These are phyloP conservation scores for Phialophora expanda DNA, from an alignment of 2,329 filamentous ascomycete species.

Conservation along the genomic window DNA sequence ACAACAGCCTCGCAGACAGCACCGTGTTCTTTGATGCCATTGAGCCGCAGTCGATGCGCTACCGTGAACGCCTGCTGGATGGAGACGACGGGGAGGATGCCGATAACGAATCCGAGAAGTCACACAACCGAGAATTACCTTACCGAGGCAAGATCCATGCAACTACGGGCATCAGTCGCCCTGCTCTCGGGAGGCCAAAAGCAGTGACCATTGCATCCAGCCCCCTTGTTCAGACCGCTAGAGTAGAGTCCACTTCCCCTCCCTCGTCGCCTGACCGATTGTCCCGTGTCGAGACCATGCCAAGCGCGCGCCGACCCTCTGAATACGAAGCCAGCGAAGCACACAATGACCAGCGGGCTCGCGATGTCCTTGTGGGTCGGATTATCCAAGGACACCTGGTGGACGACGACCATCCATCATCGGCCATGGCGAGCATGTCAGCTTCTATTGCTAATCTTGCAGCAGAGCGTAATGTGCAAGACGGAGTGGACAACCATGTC, in stretches of 20 bases:
- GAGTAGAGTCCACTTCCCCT: conserved; percentile 39
- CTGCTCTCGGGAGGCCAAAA: conserved; percentile 32
- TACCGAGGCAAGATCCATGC: conserved; percentile 17
- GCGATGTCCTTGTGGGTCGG: conserved; percentile 88
- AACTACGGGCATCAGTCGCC: conserved; percentile 22
- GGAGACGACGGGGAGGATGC: conserved; percentile 41
- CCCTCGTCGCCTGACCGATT: conserved; percentile 41
- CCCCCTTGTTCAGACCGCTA: conserved; percentile 38
- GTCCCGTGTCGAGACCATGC: conserved; percentile 47
- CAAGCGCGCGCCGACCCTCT: conserved; percentile 49
- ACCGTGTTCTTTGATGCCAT: conserved; percentile 73
- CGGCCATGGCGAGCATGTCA: conserved; percentile 68
- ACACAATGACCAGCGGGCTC: conserved; percentile 79
- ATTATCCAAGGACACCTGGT: conserved; percentile 94
- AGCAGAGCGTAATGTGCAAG: conserved; percentile 54
- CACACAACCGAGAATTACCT: conserved; percentile 18
- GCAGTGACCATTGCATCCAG: conserved; percentile 40
- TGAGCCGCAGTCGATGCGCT: conserved; percentile 50
- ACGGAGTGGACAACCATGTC: conserved; percentile 59
- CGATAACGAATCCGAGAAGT: conserved; percentile 42
- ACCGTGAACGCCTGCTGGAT: conserved; percentile 30
- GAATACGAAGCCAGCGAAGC: conserved; percentile 55
- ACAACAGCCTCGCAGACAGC: conserved; percentile 73
- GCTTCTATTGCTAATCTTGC: conserved; percentile 63
- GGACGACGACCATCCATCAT: conserved; percentile 87